Conservation (phyloP, 2,329 filamentous ascomycete genomes). For the Colletotrichum spaethianum region DNA sequence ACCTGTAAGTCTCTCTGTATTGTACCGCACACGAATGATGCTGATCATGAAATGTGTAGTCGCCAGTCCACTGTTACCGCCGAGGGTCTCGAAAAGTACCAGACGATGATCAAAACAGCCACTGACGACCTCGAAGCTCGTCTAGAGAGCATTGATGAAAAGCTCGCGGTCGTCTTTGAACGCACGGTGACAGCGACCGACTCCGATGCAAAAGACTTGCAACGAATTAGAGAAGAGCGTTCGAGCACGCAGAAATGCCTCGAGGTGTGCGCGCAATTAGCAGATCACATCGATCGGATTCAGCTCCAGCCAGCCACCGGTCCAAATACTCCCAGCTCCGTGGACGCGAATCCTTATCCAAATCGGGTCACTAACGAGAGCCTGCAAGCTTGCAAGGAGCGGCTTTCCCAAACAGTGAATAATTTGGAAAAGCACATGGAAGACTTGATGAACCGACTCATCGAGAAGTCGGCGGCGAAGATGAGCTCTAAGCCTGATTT, state of each 20-base stretch:
- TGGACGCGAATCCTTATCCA: not conserved
- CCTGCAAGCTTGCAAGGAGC: slow-evolving; percentile 5
- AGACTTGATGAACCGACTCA: not conserved
- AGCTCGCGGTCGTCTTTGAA: slow-evolving; percentile 3
- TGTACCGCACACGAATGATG: not conserved
- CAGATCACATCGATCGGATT: slow-evolving; percentile 26
- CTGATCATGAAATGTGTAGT: not conserved
- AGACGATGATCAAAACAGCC: slow-evolving; percentile 8
- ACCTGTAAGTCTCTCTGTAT: slow-evolving; percentile 36
- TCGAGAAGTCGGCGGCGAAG: not conserved
- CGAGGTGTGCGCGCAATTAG: slow-evolving; percentile 4
- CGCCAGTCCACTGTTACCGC: slow-evolving; percentile 6
- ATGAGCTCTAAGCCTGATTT: not conserved
- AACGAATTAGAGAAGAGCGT: slow-evolving; percentile 33
- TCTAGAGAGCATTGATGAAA: slow-evolving; percentile 12
- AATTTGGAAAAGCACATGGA: not conserved
- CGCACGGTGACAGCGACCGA: not conserved
- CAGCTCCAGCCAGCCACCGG: not conserved
- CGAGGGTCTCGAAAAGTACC: slow-evolving; percentile 11
- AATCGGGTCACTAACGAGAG: slow-evolving; percentile 3
- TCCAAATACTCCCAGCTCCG: not conserved
- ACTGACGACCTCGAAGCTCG: slow-evolving; percentile 16
- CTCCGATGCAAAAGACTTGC: slow-evolving; percentile 33
- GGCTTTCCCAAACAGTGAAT: not conserved
- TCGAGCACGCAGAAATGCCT: slow-evolving; percentile 11